phyloP scores from a whole-genome alignment of 1,284 basidiomycete species.

The Tylopilus microsporus region DNA sequence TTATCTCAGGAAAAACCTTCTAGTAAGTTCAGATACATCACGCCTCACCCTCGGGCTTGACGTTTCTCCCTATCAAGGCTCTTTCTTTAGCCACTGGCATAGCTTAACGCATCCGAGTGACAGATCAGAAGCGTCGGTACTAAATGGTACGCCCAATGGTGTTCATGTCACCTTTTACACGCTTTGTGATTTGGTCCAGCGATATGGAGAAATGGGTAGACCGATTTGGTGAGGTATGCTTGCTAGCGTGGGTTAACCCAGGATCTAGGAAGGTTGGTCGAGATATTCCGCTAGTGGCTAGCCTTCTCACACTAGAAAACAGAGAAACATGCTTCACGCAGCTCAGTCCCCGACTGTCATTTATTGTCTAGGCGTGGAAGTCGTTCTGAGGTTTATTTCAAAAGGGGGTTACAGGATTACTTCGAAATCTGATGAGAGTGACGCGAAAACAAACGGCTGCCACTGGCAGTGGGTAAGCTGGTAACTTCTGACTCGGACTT shows the following conservation, averaged over 20 bases:
- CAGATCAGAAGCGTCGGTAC: no score
- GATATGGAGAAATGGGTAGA: constrained; percentile 8
- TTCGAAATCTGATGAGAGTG: no score
- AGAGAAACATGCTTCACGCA: constrained; percentile 27
- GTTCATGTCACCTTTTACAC: constrained; percentile 24
- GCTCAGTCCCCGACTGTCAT: constrained; percentile 18
- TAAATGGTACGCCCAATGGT: background rate
- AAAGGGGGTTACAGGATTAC: no score
- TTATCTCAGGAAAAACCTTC: constrained; percentile 23
- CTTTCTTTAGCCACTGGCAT: constrained; percentile 31
- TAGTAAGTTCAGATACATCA: constrained; percentile 20
- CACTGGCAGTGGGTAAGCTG: background rate
- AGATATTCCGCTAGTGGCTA: background rate
- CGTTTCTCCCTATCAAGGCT: constrained; percentile 16
- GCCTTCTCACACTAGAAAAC: background rate
- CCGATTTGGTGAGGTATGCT: constrained; percentile 27
- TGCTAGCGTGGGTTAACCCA: background rate
- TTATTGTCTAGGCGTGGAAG: constrained; percentile 26
- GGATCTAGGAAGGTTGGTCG: constrained; percentile 34
- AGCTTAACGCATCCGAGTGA: constrained; percentile 1
- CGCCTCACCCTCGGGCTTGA: background rate
- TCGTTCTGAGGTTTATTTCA: background rate
- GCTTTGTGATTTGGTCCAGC: constrained; percentile 14
- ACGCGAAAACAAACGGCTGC: constrained; percentile 17
- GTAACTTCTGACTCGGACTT: constrained; percentile 12